A percentile compares a stretch with the other conserved stretches of the same genome.
These are phyloP conservation scores for Podospora australis DNA, from an alignment of 495 filamentous ascomycete species.

Conservation along the genomic window DNA sequence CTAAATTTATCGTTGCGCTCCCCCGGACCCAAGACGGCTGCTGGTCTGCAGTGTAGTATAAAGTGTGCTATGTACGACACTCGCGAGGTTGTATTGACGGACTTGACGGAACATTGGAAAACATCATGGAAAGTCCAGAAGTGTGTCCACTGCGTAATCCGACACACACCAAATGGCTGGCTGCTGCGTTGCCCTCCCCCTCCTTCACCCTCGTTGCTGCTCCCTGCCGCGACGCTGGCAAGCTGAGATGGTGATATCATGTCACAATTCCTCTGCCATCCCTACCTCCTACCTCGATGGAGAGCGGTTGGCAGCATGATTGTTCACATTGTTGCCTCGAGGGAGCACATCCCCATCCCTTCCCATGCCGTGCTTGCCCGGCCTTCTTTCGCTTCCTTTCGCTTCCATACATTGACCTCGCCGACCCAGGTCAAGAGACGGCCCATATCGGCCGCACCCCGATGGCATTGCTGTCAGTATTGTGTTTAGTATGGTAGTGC, in stretches of 20 bases:
- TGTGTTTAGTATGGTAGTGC: slow-evolving; percentile 14
- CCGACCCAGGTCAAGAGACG: slow-evolving; percentile 1
- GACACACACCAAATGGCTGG: too few species aligned
- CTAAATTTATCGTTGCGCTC: slow-evolving; percentile 14
- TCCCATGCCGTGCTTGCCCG: neutral
- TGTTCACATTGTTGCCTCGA: too few species aligned
- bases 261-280: too few species aligned
- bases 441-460: slow-evolving; percentile 6
- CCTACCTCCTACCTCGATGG: too few species aligned
- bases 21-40: slow-evolving; percentile 8
- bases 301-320: too few species aligned
- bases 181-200: neutral
- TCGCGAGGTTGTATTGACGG: slow-evolving; percentile 13
- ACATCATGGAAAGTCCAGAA: too few species aligned
- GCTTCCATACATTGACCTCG: neutral
- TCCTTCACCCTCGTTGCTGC: too few species aligned
- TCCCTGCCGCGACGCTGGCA: too few species aligned
- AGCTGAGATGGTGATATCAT: too few species aligned
- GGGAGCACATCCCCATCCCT: too few species aligned
- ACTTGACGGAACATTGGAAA: too few species aligned
- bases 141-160: too few species aligned
- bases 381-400: neutral
- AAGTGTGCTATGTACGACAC: slow-evolving; percentile 10
- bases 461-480: slow-evolving; percentile 6
- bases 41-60: slow-evolving; percentile 8